Base-by-base conservation (phyloP, 2,329 filamentous ascomycete genomes). In the Ophiostoma novo-ulmi region DNA sequence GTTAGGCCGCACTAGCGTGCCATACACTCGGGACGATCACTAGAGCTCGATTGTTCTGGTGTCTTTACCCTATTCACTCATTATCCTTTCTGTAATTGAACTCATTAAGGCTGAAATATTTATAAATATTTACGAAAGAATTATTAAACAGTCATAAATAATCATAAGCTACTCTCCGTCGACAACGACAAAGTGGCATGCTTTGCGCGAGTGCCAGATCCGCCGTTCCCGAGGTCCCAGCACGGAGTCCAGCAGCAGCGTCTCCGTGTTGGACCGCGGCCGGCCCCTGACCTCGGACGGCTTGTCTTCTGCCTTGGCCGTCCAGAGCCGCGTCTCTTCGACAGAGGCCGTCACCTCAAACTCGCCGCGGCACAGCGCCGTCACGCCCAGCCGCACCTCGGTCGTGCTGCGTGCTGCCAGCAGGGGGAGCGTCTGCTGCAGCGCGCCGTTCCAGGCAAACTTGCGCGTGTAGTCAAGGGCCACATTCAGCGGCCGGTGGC, bases 401-500 rank as follows among this genome's bases (percentile, higher is more conserved):
- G 84, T 82, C n/a, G 80, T 85, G 64, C 85, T 82, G 5, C 87
- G 85, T 0, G 88, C 86, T 6, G 80, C 79, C 1, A 97, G 77
- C 7, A 86, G 77, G 0, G 90, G 88, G 0, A 97, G 81, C 1
- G 87, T 84, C 76, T 89, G 89, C 80, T 97, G 94, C 71, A 97
- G 80, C 39, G 91, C 89, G 1, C 94, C 94, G 74, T 93, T 94
- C 89, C 92, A 95, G 1, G 89, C 89, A 70, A 97, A 85, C 73
- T 93, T 92, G 76, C 92, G 89, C 61, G 91, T 91, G 70, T 94
- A 87, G 77, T 97, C 94, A 20, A 97, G 85, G 2, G 92, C 91
- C 17, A 91, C 83, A 72, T 88, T 88, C 68, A 87, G 84, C 0
- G 91, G 87, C 20, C 94, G 88, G 76, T 93, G 87, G 64, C 91